Evolutionary conservation across 129 eudicot genomes (phyloP), one percentile per base, ranked within the genome.

Genomic region (Flaveria bidentis): DNA sequence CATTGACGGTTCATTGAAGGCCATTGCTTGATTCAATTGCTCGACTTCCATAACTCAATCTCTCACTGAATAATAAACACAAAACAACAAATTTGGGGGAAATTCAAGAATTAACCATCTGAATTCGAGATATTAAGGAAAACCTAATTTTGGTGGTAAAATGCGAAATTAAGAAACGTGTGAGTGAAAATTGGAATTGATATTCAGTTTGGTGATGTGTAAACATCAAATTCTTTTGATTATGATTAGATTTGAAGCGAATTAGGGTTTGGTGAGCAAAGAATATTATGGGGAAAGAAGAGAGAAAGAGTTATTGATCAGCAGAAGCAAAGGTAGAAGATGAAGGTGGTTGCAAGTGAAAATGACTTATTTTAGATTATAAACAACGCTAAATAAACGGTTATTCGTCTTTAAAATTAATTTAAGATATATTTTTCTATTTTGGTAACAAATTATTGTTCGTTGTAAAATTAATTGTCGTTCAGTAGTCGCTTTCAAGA

Each of bases 1-100:
- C 91, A 93, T 80, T 10, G 98, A 85, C 65, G 78, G 85, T 22
- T 90, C 98, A 16, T 86, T 87, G 72, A 86, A 90, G 17, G 83
- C 76, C 91, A 82, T 84, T 20, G 82, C 57, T 63, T 76, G 81
- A 53, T 80, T 79, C 50, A 78, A 33, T 51, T 78, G 85, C 39
- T 84, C 96, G 36, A 76, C 45, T 58, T 85, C 91, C 91, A 82
- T 80, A 18, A 33, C 64, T 57, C 69, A 10, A 9, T 53, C 68
- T 63, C 51, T 52, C 36, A 49, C 46, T 1, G 5, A 9, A n/a
- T n/a, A 46, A 22, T 22, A 4, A 61, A 26, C 7, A 10, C 13
- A 9, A 60, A 82, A 26, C 72, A 62, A 61, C 64, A 23, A 51
- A 62, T 33, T 62, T 41, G 36, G 10, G 70, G 68, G 8, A 14